Conservation (phyloP, 1,284 basidiomycete species). For the Peniophora sp. region DNA sequence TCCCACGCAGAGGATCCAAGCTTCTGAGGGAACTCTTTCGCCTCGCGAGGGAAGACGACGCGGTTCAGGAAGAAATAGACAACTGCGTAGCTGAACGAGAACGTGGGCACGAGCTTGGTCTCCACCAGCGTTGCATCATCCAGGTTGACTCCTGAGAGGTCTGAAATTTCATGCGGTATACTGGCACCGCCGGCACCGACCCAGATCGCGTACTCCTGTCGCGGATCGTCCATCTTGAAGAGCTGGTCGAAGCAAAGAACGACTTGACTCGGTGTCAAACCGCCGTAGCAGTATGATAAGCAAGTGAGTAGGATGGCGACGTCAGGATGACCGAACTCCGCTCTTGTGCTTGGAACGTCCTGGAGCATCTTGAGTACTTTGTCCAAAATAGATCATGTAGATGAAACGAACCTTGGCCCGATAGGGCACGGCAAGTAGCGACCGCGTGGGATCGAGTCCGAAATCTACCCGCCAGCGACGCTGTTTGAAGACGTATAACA, state of each 20-base stretch:
- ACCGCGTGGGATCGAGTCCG: constrained; percentile 34
- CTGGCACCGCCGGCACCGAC: constrained; percentile 11
- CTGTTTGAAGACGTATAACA: constrained; percentile 31
- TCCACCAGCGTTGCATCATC: constrained; percentile 30
- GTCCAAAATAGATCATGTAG: not conserved
- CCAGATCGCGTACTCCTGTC: constrained; percentile 36
- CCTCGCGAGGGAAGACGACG: constrained; percentile 40
- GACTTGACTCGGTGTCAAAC: constrained; percentile 34
- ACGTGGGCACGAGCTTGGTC: constrained; percentile 23
- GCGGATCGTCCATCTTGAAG: constrained; percentile 35
- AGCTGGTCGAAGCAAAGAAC: constrained; percentile 31
- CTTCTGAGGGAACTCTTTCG: constrained; percentile 40
- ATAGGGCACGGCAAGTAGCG: constrained; percentile 46
- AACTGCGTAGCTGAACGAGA: constrained; percentile 28
- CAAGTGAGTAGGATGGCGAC: constrained; percentile 39
- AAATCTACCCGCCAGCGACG: constrained; percentile 47
- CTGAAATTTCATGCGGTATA: constrained; percentile 22
- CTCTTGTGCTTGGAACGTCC: constrained; percentile 37
- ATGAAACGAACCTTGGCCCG: constrained; percentile 41
- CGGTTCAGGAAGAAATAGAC: constrained; percentile 43
- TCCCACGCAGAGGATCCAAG: constrained; percentile 47
- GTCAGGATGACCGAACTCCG: constrained; percentile 52
- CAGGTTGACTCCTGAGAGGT: constrained; percentile 31
- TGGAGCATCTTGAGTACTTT: not conserved
- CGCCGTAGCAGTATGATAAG: constrained; percentile 44